A percentile compares a stretch with the other conserved stretches of the same genome.
Conservation (phyloP, 495 filamentous ascomycete genomes). For the Darksidea phi region DNA sequence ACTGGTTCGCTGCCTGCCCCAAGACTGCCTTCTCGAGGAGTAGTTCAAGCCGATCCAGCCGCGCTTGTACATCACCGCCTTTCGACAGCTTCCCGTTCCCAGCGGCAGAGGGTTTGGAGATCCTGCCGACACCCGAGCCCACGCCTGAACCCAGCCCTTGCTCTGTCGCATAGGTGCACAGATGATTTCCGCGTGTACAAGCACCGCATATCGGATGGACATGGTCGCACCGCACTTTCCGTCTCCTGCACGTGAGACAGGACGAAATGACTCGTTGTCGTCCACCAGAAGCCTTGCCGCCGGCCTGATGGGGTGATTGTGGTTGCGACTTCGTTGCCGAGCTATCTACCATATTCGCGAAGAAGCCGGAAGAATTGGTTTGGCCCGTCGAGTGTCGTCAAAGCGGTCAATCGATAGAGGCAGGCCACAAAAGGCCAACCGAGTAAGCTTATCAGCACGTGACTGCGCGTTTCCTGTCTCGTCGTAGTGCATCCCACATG, state of each 20-base stretch:
- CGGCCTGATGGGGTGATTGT: neutral
- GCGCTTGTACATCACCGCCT: slow-evolving; percentile 25
- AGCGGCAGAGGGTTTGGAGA: slow-evolving; percentile 21
- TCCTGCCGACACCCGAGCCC: neutral
- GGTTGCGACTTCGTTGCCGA: slow-evolving; percentile 9
- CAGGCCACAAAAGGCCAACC: too few species aligned
- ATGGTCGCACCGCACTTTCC: slow-evolving; percentile 37
- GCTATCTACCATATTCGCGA: slow-evolving; percentile 11
- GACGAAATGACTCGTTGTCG: slow-evolving; percentile 34
- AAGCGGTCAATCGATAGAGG: too few species aligned
- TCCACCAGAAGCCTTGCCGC: slow-evolving; percentile 12
- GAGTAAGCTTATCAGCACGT: too few species aligned
- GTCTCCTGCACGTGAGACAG: slow-evolving; percentile 33
- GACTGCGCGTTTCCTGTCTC: too few species aligned
- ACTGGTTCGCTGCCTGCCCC: neutral
- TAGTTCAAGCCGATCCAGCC: slow-evolving; percentile 34
- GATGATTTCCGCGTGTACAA: slow-evolving; percentile 35
- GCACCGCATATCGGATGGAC: slow-evolving; percentile 34
- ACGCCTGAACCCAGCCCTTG: slow-evolving; percentile 6
- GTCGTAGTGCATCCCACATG: too few species aligned
- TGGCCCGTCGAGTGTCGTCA: too few species aligned
- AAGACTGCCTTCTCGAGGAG: slow-evolving; percentile 33
- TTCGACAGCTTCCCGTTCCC: slow-evolving; percentile 3
- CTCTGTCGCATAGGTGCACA: slow-evolving; percentile 35
- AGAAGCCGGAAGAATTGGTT: too few species aligned